Conservation (phyloP, 345 rosid species). For the Geranium brycei region DNA sequence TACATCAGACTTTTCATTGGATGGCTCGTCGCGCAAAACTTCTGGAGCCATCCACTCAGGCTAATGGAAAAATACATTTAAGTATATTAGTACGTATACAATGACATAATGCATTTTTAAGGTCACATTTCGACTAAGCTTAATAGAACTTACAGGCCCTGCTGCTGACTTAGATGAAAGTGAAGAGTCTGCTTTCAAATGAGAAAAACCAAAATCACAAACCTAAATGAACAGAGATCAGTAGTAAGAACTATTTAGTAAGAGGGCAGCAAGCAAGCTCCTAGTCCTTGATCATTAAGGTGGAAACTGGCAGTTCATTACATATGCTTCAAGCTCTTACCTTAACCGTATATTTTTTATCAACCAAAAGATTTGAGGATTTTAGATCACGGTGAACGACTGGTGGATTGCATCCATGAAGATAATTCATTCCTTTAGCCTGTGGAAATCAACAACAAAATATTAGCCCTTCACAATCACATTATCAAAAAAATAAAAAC, state of each 20-base stretch:
- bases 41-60: slow-evolving; percentile 99
- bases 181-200: slow-evolving; percentile 84
- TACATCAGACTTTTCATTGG: slow-evolving; percentile 89
- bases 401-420: slow-evolving; percentile 87
- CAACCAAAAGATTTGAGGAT: slow-evolving; percentile 95
- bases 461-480: neutral
- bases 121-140: neutral
- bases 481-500: no score
- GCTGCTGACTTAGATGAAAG: slow-evolving; percentile 99
- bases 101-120: no score
- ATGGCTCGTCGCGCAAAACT: slow-evolving; percentile 91
- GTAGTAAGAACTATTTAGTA: no score
- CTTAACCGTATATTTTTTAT: slow-evolving; percentile 95
- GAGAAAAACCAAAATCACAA: slow-evolving; percentile 96
- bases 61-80: slow-evolving; percentile 30
- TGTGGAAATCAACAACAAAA: slow-evolving; percentile 18
- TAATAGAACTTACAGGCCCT: slow-evolving; percentile 75
- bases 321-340: slow-evolving; percentile 20
- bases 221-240: slow-evolving; percentile 45
- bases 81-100: neutral
- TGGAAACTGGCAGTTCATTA: slow-evolving; percentile 2
- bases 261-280: no score
- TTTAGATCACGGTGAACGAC: slow-evolving; percentile 94
- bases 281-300: neutral
- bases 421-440: slow-evolving; percentile 99